These are phyloP conservation scores for Lactuca sativa DNA, from an alignment of 129 eudicot species.

Conservation along the genomic window DNA sequence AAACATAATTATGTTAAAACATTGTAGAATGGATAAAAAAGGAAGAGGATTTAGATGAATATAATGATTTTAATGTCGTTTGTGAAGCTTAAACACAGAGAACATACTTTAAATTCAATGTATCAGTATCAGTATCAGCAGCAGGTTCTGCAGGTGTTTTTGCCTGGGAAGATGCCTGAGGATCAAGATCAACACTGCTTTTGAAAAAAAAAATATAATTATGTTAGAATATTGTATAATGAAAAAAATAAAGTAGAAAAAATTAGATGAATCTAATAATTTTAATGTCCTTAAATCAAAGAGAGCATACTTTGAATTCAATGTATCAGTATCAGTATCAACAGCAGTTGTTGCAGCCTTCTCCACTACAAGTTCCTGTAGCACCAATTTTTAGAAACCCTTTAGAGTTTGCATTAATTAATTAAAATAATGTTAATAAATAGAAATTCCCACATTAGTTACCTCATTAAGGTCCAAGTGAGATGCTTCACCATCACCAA, in stretches of 20 bases:
- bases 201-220: slow-evolving; percentile 11
- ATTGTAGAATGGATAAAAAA: not conserved
- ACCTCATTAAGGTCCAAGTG: slow-evolving; percentile 98
- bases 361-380: slow-evolving; percentile 71
- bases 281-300: no score
- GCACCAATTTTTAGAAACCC: not conserved
- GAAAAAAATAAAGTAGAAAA: not conserved
- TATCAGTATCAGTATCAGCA: not conserved
- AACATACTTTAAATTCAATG: slow-evolving; percentile 44
- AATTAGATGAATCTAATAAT: no score
- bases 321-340: slow-evolving; percentile 29
- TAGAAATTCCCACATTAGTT: no score
- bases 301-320: slow-evolving; percentile 39
- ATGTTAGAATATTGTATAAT: slow-evolving; percentile 19
- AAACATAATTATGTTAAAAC: slow-evolving; percentile 21
- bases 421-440: no score
- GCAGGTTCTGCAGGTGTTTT: no score
- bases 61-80: no score
- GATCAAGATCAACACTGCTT: slow-evolving; percentile 54
- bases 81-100: not conserved
- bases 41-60: no score
- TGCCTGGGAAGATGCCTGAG: slow-evolving; percentile 49
- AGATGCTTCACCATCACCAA: slow-evolving; percentile 91
- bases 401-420: not conserved
- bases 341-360: slow-evolving; percentile 66